Evolutionary conservation across 305 asterid genomes (phyloP).

Genomic region (Plantago rigida): DNA sequence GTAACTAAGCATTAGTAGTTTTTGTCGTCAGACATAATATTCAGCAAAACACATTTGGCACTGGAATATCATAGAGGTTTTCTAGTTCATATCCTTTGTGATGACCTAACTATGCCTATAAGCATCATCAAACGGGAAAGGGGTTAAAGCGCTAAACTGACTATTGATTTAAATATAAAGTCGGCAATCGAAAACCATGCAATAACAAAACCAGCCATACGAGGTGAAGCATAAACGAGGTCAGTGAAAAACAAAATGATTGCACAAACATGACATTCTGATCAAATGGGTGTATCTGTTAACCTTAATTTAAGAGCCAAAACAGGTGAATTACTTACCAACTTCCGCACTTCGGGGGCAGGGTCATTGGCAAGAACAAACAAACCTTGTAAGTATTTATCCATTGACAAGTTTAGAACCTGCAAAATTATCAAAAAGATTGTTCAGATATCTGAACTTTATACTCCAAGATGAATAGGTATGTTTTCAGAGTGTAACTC

Average conservation of each 20-base stretch:
- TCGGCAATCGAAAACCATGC: too few relatives aligned
- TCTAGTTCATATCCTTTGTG: conserved; percentile 15
- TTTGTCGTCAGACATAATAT: background rate
- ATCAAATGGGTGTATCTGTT: too few relatives aligned
- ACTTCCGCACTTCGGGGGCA: conserved; percentile 76
- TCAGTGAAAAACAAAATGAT: too few relatives aligned
- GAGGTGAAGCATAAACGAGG: background rate
- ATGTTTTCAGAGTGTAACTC: conserved; percentile 27
- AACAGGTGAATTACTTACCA: conserved; percentile 47
- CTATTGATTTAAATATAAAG: too few relatives aligned
- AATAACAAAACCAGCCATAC: too few relatives aligned
- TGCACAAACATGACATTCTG: too few relatives aligned
- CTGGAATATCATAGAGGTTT: conserved; percentile 1
- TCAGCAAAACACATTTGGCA: conserved; percentile 4
- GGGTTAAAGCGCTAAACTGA: too few relatives aligned
- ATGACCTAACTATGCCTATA: conserved; percentile 8
- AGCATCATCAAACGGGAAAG: conserved; percentile 16
- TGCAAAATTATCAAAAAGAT: conserved; percentile 28
- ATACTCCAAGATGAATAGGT: conserved; percentile 6
- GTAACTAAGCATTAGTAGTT: too few relatives aligned
- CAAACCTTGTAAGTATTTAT: conserved; percentile 83
- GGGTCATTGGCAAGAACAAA: conserved; percentile 82
- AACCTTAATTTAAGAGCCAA: background rate
- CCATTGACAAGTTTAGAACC: conserved; percentile 73
- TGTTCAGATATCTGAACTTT: conserved; percentile 8